Evolutionary conservation across 495 filamentous ascomycete genomes (phyloP), one percentile per base, ranked within the genome.

Genomic region (Terfezia claveryi): DNA sequence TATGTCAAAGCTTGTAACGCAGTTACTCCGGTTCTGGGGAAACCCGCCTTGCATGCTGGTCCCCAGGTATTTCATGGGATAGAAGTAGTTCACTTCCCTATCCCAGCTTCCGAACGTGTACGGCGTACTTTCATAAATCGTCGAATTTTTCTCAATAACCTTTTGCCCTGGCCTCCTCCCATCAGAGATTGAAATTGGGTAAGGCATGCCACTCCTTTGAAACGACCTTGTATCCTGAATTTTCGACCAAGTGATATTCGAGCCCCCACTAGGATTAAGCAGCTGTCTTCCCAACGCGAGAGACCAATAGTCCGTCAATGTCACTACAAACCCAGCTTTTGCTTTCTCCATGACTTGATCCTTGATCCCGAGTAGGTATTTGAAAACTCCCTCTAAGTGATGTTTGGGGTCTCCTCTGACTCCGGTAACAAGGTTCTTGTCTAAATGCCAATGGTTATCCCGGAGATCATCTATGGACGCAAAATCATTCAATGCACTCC

Each of bases 21-120:
- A 77, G 2, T 56, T 63, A 8, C 58, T 58, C 5, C 59, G 60
- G 14, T 64, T 62, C 14, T 58, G 38, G 0, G 51, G 52, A 23
- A 52, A 50, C 16, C 72, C 70, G 23, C 64, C 58, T 20, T 54
- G 57, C 38, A 74, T 64, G 1, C 54, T 20, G 10, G 73, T 68
- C 10, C 72, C 74, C 9, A 77, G 66, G 58, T 70, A 73, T 38
- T 68, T 55, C 0, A 68, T 68, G 20, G 65, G 67, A 10, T 62
- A 69, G 54, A 76, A 75, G 0, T 69, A 66, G 17, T 61, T 63
- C 46, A 73, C 61, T 20, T 63, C 66, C 11, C 54, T 55, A 58
- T 73, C 72, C 61, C 68, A 75, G 37, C 60, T 66, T 17, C 74
- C 73, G 54, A 71, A 73, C 54, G 74, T 72, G 56, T 67, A 75